Evolutionary conservation across 495 filamentous ascomycete species (phyloP).

Genomic region (Podospora sp.): DNA sequence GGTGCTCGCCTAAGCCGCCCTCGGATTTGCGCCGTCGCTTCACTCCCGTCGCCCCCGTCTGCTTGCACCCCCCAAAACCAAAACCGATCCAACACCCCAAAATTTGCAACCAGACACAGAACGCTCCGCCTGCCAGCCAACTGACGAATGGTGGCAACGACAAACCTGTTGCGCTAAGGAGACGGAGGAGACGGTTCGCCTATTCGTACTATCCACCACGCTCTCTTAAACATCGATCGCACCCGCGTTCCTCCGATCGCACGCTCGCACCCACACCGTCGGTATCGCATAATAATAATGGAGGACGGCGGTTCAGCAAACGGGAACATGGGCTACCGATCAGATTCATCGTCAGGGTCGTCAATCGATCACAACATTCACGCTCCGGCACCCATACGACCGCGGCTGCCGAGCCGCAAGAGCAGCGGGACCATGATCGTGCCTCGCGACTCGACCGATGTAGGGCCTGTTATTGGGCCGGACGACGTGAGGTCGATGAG

Average conservation of each 20-base stretch:
- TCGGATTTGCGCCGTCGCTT: conserved; percentile 3
- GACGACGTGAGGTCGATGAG: conserved; percentile 95
- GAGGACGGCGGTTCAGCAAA: conserved; percentile 27
- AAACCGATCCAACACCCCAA: neutral
- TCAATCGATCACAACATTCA: conserved; percentile 43
- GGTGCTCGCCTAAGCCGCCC: neutral
- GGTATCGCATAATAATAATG: conserved; percentile 26
- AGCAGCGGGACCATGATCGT: conserved; percentile 81
- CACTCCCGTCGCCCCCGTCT: neutral
- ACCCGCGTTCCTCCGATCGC: conserved; percentile 1
- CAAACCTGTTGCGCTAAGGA: conserved; percentile 19
- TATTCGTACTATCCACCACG: conserved; percentile 15
- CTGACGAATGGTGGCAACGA: conserved; percentile 29
- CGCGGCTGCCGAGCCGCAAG: conserved; percentile 63
- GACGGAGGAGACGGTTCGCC: conserved; percentile 21
- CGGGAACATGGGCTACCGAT: conserved; percentile 32
- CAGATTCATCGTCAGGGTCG: conserved; percentile 43
- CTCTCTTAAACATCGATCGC: conserved; percentile 4
- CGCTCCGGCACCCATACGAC: conserved; percentile 50
- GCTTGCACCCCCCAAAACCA: neutral
- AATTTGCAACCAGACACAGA: neutral
- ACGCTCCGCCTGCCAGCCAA: conserved; percentile 12
- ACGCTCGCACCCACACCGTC: conserved; percentile 7
- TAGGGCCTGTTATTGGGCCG: conserved; percentile 71
- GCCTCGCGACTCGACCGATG: conserved; percentile 68